Evolutionary conservation across 2,329 filamentous ascomycete genomes (phyloP).

Genomic region (Trichoderma koningiopsis): DNA sequence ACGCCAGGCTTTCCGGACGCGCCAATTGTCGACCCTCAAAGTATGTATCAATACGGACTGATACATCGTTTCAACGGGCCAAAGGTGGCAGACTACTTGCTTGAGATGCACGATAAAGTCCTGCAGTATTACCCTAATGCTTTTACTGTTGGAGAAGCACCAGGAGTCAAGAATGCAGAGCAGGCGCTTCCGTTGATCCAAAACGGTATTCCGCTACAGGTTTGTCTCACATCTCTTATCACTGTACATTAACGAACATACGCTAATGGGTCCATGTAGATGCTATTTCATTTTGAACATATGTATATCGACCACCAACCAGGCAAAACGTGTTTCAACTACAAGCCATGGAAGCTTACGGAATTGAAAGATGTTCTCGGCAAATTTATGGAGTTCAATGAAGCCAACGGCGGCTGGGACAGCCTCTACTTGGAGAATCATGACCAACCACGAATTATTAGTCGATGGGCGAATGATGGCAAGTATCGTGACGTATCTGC

Average conservation of each 20-base stretch:
- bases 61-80: slow-evolving; percentile 57
- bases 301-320: not conserved
- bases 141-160: slow-evolving; percentile 45
- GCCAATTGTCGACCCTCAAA: slow-evolving; percentile 40
- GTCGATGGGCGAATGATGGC: slow-evolving; percentile 51
- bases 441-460: slow-evolving; percentile 61
- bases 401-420: slow-evolving; percentile 56
- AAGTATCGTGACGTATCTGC: slow-evolving; percentile 48
- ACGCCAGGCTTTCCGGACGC: slow-evolving; percentile 52
- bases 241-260: not conserved
- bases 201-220: not conserved
- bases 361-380: slow-evolving; percentile 26
- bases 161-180: not conserved
- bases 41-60: slow-evolving; percentile 41
- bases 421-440: slow-evolving; percentile 67
- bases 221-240: not conserved
- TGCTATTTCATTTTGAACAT: slow-evolving; percentile 30
- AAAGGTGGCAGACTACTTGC: slow-evolving; percentile 48
- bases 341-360: not conserved
- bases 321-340: not conserved
- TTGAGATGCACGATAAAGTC: slow-evolving; percentile 44
- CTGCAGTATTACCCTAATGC: slow-evolving; percentile 26
- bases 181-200: not conserved
- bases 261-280: slow-evolving; percentile 25
- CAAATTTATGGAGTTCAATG: slow-evolving; percentile 54